Base-by-base conservation (phyloP, 768 basidiomycete species). In the Paxillus involutus region DNA sequence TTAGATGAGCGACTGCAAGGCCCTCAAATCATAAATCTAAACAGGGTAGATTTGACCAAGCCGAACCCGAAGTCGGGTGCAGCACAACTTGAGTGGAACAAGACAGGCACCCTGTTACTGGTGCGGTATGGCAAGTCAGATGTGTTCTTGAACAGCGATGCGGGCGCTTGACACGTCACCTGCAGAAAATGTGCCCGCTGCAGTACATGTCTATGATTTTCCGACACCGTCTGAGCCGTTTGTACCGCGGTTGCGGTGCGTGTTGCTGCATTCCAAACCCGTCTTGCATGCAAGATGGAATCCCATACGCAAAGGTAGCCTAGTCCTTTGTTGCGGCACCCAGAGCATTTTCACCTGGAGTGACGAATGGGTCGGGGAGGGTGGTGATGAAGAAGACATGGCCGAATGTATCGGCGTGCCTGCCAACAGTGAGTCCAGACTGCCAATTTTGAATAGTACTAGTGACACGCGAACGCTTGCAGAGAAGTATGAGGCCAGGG, bases 401-500 rank as follows among this genome's bases (percentile, higher is more conserved):
- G 91, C 92, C 3, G 94, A 96, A 69, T 95, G 92, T 61, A 82
- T 95, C 33, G 91, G 91, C 7, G 83, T 97, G 4, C 94, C 94
- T 33, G 81, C 88, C n/a, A 83, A 90, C 89, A 72, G 91, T 81
- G 29, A 51, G 57, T 54, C 14, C 46, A 30, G 37, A 17, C 42
- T 32, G 24, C 30, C 30, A n/a, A 13, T 21, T 47, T 49, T 1
- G 40, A 9, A 7, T 4, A 44, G 19, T 14, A 17, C 11, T 35
- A 12, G 14, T 35, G 11, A 26, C 26, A 26, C 35, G 41, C 26
- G 4, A 19, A 47, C 51, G 33, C 14, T 49, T 24, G 11, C 59
- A 90, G 89, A 83, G 54, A 79, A 81, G 63, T 95, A 95, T 59
- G 81, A 85, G 51, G 79, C 84, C 3, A 77, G 77, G 51, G 86